phyloP scores from a whole-genome alignment of 495 filamentous ascomycete genomes.

The Penicillium angulare region DNA sequence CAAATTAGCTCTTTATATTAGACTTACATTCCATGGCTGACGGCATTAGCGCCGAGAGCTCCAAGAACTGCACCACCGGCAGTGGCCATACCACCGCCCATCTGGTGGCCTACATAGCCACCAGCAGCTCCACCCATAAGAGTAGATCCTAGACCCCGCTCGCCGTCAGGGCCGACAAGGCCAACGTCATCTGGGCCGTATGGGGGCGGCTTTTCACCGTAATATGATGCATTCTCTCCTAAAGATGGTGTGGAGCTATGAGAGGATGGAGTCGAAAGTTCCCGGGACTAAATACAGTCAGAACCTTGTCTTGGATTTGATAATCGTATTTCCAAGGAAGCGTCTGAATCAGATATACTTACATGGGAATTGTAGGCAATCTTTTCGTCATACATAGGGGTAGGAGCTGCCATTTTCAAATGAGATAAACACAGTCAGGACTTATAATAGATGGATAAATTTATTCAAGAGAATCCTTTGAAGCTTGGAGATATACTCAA shows the following conservation, averaged over 20 bases:
- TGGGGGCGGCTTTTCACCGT: conserved; percentile 14
- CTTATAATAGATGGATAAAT: background rate
- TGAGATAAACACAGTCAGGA: too few relatives aligned
- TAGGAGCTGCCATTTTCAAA: too few relatives aligned
- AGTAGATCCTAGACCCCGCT: conserved; percentile 44
- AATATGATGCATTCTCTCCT: conserved; percentile 18
- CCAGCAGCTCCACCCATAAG: conserved; percentile 45
- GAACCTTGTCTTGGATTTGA: too few relatives aligned
- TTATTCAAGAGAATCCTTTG: background rate
- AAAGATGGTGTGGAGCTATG: too few relatives aligned
- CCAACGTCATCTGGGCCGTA: too few relatives aligned
- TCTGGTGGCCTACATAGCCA: conserved; percentile 42
- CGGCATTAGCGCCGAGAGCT: conserved; percentile 42
- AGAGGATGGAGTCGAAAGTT: too few relatives aligned
- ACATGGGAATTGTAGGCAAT: too few relatives aligned
- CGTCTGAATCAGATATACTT: too few relatives aligned
- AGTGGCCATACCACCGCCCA: conserved; percentile 43
- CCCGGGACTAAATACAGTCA: too few relatives aligned
- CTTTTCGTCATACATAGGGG: too few relatives aligned
- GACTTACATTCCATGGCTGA: conserved; percentile 36
- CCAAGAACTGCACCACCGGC: conserved; percentile 43
- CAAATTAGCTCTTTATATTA: too few relatives aligned
- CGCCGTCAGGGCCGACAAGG: conserved; percentile 31
- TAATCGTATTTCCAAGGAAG: too few relatives aligned
- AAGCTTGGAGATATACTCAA: background rate